Conservation (phyloP, 192 early-diverging fungal species). For the Haplosporangium gracile region DNA sequence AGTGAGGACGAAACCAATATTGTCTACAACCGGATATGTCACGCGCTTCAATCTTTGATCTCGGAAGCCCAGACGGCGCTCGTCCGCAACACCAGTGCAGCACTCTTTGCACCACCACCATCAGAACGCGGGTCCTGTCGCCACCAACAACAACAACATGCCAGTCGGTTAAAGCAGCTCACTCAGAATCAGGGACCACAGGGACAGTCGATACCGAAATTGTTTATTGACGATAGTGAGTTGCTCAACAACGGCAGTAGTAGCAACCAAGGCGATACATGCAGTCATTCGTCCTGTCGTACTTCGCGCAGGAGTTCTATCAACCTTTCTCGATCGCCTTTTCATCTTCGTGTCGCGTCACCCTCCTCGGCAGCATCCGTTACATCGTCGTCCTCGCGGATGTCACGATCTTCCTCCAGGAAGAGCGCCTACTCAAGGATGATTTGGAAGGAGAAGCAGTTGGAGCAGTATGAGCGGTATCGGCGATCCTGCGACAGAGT, state of each 20-base stretch:
- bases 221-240: conserved; percentile 21
- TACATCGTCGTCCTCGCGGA: conserved; percentile 1
- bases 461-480: conserved; percentile 49
- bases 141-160: not conserved
- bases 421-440: conserved; percentile 30
- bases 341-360: not conserved
- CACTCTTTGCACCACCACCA: not conserved
- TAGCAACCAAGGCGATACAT: not conserved
- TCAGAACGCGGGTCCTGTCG: not conserved
- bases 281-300: conserved; percentile 17
- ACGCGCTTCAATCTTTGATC: conserved; percentile 43
- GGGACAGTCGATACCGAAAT: not conserved
- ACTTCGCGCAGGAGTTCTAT: conserved; percentile 10
- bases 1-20: conserved; percentile 45
- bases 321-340: not conserved
- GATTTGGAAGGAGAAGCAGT: conserved; percentile 51
- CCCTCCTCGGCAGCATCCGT: not conserved
- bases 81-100: conserved; percentile 15
- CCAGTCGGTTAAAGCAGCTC: not conserved
- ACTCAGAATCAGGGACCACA: not conserved
- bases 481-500: conserved; percentile 39
- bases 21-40: conserved; percentile 47
- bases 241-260: not conserved
- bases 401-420: conserved; percentile 15
- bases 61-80: conserved; percentile 39